Base-by-base conservation (phyloP, 805 yeast genomes). In the Priceomyces fermenticarens region DNA sequence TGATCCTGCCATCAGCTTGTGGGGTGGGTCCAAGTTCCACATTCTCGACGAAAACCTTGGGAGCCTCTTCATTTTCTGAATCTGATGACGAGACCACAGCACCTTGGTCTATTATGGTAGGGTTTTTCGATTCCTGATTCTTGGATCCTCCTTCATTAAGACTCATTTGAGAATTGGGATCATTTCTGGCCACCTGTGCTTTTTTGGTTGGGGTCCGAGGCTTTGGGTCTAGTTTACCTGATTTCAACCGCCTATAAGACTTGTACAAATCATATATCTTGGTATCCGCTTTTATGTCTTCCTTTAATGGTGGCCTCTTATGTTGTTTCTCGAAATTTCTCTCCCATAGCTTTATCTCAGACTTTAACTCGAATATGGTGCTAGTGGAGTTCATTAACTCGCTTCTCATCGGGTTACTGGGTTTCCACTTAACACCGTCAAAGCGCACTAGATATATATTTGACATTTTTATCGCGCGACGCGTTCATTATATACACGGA, bases 11-110 rank as follows among this genome's bases (percentile, higher is more conserved):
- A 45, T 82, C 73, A 8, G 87, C 73, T 51, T 88, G 96, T 0
- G 96, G 96, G 0, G 96, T 88, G 0, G 96, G 96, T 0, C 95
- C 95, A 10, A 87, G 56, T 44, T 80, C 85, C 3, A 61, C 16
- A 13, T 39, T 26, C 8, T 36, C 20, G 12, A 26, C 13, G 26
- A 39, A n/a, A 12, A 16, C 11, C 3, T 13, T 26, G 12, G 20
- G 11, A 10, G 35, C 3, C 12, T 15, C 14, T 10, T 11, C 23
- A 11, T 32, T 26, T 32, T 32, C 35, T 4, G 35, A 26, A 4
- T 32, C 35, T 12, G 27, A 32, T 32, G 25, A 20, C 8, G 25
- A 20, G 8, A 20, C 25, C 8, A 20, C 25, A 20, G 25, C 25
- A 20, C 25, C 25, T 20, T 20, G 25, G 8, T 20, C 25, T 20